Conservation (phyloP, 768 basidiomycete species). For the Cystobasidium onofrii region DNA sequence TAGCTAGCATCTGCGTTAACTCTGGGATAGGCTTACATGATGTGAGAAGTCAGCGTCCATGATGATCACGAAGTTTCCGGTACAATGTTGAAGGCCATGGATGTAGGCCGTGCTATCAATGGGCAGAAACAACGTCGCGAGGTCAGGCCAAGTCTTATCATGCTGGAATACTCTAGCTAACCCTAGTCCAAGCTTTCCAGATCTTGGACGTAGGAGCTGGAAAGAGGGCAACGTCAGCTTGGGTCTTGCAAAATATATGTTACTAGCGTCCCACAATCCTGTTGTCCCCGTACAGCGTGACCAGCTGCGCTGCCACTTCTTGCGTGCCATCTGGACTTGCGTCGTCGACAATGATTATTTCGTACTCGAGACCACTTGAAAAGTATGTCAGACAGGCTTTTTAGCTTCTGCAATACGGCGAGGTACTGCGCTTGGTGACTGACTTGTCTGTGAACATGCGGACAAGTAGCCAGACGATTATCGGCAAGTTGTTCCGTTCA, state of each 20-base stretch:
- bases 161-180: too few species aligned
- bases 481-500: constrained; percentile 81
- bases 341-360: constrained; percentile 84
- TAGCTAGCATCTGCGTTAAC: not conserved
- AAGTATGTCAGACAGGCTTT: too few species aligned
- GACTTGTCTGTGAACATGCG: constrained; percentile 69
- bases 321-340: constrained; percentile 88
- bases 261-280: constrained; percentile 56
- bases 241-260: not conserved
- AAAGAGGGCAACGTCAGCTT: not conserved
- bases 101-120: constrained; percentile 78
- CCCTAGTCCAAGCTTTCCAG: constrained; percentile 87
- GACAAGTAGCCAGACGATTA: constrained; percentile 76
- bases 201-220: constrained; percentile 74
- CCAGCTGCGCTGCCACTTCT: constrained; percentile 71
- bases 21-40: constrained; percentile 59
- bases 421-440: too few species aligned
- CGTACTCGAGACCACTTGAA: constrained; percentile 71
- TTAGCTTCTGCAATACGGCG: too few species aligned
- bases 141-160: too few species aligned
- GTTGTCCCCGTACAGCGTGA: constrained; percentile 71
- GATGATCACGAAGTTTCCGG: constrained; percentile 87
- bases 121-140: too few species aligned
- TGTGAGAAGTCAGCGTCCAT: constrained; percentile 98
- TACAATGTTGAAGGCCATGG: constrained; percentile 78